These are phyloP conservation scores for Tanacetum coccineum DNA, from an alignment of 129 eudicot species.

Conservation along the genomic window DNA sequence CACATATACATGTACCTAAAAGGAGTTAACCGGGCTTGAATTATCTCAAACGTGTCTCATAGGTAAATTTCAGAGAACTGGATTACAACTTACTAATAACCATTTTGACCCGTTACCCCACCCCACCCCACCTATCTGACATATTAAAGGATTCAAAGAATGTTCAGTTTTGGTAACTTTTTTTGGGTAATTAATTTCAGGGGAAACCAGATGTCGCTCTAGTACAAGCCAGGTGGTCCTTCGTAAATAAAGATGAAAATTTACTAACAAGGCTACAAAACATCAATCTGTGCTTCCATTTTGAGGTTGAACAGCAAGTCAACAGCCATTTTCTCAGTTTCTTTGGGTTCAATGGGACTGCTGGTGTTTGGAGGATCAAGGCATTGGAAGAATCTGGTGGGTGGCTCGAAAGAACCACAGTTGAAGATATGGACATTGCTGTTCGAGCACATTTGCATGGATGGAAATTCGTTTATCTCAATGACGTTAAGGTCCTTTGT, in stretches of 20 bases:
- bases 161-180: constrained; percentile 17
- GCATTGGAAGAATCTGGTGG: constrained; percentile 95
- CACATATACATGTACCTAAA: too few species aligned
- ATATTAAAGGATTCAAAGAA: neutral
- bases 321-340: constrained; percentile 69
- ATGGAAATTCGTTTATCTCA: constrained; percentile 62
- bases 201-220: constrained; percentile 81
- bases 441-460: constrained; percentile 69
- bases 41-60: neutral
- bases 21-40: too few species aligned
- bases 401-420: constrained; percentile 90
- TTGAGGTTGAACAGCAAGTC: constrained; percentile 96
- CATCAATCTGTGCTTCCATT: constrained; percentile 87
- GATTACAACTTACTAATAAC: too few species aligned
- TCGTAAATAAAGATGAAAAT: constrained; percentile 88
- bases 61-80: neutral
- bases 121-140: neutral
- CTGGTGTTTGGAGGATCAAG: constrained; percentile 93
- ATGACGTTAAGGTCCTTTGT: constrained; percentile 63
- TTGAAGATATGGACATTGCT: constrained; percentile 77
- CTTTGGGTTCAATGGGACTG: constrained; percentile 94
- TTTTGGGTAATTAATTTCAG: constrained; percentile 36
- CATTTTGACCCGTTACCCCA: neutral
- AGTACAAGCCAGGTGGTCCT: constrained; percentile 92
- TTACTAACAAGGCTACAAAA: constrained; percentile 83